Base-by-base conservation (phyloP, 2,329 filamentous ascomycete genomes). In the Phyllosticta ampelicida region DNA sequence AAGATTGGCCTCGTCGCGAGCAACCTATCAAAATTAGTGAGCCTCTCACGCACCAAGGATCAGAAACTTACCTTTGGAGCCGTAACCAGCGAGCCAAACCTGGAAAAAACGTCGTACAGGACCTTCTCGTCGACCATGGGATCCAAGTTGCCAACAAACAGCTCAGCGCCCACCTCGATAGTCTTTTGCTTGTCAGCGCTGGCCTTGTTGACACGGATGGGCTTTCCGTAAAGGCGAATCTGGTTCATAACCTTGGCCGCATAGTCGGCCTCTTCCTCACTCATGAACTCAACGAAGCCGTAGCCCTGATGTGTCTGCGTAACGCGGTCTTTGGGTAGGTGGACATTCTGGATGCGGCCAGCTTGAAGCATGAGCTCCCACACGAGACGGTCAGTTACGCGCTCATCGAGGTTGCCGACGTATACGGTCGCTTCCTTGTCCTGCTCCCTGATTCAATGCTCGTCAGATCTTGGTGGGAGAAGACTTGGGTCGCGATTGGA, bases 351-450 rank as follows among this genome's bases (percentile, higher is more conserved):
- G 67, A 99, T 95, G 66, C 92, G 91, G 58, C 94, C 94, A 71
- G 91, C 90, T 77, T 99, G 94, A 58, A 96, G 85, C 90, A 97
- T 97, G 67, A 99, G 81, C 78, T 99, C 94, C 86, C 94, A 96
- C 65, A 99, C 85, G 65, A 96, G 82, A 66, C 87, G 86, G 70
- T 96, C 90, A 52, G 86, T 87, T 64, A 94, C 89, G 72, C 94
- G 90, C 78, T 99, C 94, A 77, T 99, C 94, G 68, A 99, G 90
- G 73, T 97, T 97, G 70, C 94, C 94, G 65, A 97, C 89, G 74
- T 99, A 99, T 72, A 97, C 89, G 49, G 94, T 97, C 65, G 90
- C 90, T 75, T 97, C 92, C 74, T 96, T 96, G 75, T 97, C 92
- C 78, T 97, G 92, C 72, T 96, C 71, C 70, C 70, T 72, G 56